Base-by-base conservation (phyloP, 176 grass and related monocot species). In the Tillandsia fasciculata region DNA sequence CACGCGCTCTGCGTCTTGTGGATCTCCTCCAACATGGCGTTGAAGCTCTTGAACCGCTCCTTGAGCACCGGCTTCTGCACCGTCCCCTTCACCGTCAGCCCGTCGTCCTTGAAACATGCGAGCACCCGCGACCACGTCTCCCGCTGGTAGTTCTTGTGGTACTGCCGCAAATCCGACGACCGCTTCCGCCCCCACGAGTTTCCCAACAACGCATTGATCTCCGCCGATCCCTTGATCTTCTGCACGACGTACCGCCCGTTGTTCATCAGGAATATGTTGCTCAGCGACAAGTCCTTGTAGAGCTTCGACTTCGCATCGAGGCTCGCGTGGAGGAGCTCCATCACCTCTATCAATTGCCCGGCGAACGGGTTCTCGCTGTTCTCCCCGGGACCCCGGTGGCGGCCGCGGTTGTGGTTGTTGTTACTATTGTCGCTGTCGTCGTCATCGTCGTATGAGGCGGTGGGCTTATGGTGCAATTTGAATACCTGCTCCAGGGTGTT, bases 131-230 rank as follows among this genome's bases (percentile, higher is more conserved):
- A 71, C 94, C 94, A 99, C 48, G 89, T 93, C 84, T 99, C 89
- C 3, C 94, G 77, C 87, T 93, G 94, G 84, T 99, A 99, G 72
- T 85, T 99, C 82, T 99, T 99, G 84, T 99, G 86, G 70, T 90
- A 90, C 74, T 90, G 86, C 77, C 89, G 58, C 23, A 93, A 72
- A 13, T 99, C 84, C 23, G 94, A 80, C 13, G 94, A 93, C 15
- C 82, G 53, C 82, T 87, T 93, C 66, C 87, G 26, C 50, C 76
- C 76, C 94, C 87, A 96, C 4, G 74, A 74, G 24, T 99, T 89
- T 29, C 94, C 87, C 0, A 99, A 71, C 1, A 90, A 68, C 0
- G 48, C 64, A 69, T 78, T 83, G 64, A 92, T 86, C 84, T 99
- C 90, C 29, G 74, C 67, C 12, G 87, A 94, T 0, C 95, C 89